phyloP scores from a whole-genome alignment of 2,329 filamentous ascomycete genomes.

The Colletotrichum salicis region DNA sequence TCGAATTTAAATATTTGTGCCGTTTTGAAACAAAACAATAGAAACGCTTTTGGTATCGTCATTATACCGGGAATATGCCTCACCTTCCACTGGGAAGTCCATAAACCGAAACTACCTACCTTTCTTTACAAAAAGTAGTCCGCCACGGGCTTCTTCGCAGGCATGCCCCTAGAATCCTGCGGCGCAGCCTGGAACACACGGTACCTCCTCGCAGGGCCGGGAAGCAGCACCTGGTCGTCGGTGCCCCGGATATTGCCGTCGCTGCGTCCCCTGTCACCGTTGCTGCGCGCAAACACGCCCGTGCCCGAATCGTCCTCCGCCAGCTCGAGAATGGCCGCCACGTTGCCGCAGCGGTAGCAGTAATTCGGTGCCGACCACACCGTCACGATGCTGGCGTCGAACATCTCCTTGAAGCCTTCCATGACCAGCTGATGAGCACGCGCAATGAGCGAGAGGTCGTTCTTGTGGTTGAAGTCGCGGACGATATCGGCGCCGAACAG shows the following conservation, averaged over 20 bases:
- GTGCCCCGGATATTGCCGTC: conserved; percentile 54
- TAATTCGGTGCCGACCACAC: conserved; percentile 99
- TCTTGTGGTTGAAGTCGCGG: conserved; percentile 93
- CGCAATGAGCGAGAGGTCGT: conserved; percentile 91
- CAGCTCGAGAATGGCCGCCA: conserved; percentile 92
- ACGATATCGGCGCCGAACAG: conserved; percentile 96
- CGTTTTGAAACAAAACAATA: neutral
- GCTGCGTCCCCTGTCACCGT: conserved; percentile 74
- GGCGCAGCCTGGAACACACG: conserved; percentile 96
- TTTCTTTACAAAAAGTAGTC: conserved; percentile 84
- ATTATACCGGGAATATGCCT: conserved; percentile 38
- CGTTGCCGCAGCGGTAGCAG: conserved; percentile 95
- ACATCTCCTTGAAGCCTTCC: conserved; percentile 99
- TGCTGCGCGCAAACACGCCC: conserved; percentile 75
- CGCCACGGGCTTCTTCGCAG: conserved; percentile 96
- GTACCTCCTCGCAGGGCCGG: conserved; percentile 88
- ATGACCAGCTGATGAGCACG: conserved; percentile 97
- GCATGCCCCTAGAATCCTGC: conserved; percentile 96
- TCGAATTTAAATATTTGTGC: neutral
- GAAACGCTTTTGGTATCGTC: neutral
- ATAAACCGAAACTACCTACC: conserved; percentile 18
- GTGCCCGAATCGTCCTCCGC: conserved; percentile 85
- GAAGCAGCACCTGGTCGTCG: conserved; percentile 39
- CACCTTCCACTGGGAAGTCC: neutral
- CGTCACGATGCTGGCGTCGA: conserved; percentile 92